Conservation (phyloP, 1,284 basidiomycete species). For the Rhodotorula mucilaginosa region DNA sequence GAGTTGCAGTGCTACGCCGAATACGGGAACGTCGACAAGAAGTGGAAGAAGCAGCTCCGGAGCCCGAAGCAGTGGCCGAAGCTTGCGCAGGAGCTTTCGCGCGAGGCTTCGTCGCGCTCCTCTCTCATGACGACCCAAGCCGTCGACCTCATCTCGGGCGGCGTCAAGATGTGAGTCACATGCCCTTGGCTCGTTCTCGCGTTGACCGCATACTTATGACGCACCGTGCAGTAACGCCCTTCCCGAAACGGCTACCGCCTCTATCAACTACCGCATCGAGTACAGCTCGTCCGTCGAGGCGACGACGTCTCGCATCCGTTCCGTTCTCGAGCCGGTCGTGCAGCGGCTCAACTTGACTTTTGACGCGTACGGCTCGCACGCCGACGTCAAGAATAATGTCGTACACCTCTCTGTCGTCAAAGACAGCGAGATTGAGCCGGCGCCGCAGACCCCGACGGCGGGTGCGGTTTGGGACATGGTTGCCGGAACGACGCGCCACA, state of each 20-base stretch:
- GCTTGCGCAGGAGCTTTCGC: slow-evolving; percentile 52
- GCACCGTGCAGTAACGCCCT: slow-evolving; percentile 32
- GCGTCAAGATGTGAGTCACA: slow-evolving; percentile 57
- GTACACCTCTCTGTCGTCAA: slow-evolving; percentile 21
- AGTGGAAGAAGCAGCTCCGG: slow-evolving; percentile 52
- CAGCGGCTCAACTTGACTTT: slow-evolving; percentile 58
- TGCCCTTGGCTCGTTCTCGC: too few species aligned
- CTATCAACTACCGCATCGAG: slow-evolving; percentile 62
- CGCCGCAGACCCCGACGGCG: slow-evolving; percentile 57
- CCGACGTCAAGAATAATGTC: slow-evolving; percentile 6
- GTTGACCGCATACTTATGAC: too few species aligned
- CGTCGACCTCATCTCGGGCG: slow-evolving; percentile 55
- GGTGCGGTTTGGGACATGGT: slow-evolving; percentile 55
- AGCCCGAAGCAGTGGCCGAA: slow-evolving; percentile 50
- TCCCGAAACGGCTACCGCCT: slow-evolving; percentile 43
- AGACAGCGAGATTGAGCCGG: slow-evolving; percentile 56
- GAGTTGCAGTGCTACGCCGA: slow-evolving; percentile 57
- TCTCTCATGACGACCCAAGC: slow-evolving; percentile 1
- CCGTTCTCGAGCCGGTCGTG: slow-evolving; percentile 54
- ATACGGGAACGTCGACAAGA: slow-evolving; percentile 53
- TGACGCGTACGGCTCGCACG: slow-evolving; percentile 51
- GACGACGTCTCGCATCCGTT: slow-evolving; percentile 53
- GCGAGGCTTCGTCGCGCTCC: not conserved
- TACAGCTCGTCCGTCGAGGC: slow-evolving; percentile 55
- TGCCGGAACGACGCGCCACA: slow-evolving; percentile 55